Conservation (phyloP, 345 rosid genomes). For the Excoecaria agallocha region DNA sequence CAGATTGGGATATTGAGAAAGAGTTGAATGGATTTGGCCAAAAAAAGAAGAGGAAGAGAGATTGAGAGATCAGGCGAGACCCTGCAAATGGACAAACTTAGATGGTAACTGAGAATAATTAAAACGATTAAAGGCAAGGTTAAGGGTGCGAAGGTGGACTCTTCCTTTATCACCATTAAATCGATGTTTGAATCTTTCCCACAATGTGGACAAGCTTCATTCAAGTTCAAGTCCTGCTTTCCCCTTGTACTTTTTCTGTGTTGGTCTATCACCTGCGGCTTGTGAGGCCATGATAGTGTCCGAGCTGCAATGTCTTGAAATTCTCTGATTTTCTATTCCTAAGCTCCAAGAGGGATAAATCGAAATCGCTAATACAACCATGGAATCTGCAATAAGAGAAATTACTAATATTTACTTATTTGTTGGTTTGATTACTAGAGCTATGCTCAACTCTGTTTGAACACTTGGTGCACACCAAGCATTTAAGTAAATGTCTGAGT, state of each 20-base stretch:
- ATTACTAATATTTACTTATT: slow-evolving; percentile 21
- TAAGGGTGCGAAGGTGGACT: neutral
- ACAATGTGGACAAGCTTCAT: slow-evolving; percentile 21
- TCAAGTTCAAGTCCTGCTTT: slow-evolving; percentile 23
- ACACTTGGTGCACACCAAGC: too few relatives aligned
- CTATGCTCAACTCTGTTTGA: too few relatives aligned
- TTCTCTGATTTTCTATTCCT: slow-evolving; percentile 29
- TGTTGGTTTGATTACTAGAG: too few relatives aligned
- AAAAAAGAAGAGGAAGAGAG: accelerated
- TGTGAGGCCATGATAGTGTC: slow-evolving; percentile 27
- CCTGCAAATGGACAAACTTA: neutral
- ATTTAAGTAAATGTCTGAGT: too few relatives aligned
- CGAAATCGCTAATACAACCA: slow-evolving; percentile 37
- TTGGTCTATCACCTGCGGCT: slow-evolving; percentile 40
- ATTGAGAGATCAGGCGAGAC: slow-evolving; percentile 8
- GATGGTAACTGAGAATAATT: neutral
- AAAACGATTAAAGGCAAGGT: slow-evolving; percentile 2
- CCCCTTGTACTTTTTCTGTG: slow-evolving; percentile 24
- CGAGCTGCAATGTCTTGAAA: slow-evolving; percentile 27
- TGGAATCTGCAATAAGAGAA: slow-evolving; percentile 30
- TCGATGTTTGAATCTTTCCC: slow-evolving; percentile 39
- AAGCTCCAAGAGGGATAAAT: slow-evolving; percentile 41
- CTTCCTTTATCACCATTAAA: too few relatives aligned
- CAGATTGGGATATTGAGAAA: too few relatives aligned
- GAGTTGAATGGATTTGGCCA: too few relatives aligned